A percentile compares a stretch with the other conserved stretches of the same genome.
Conservation (phyloP, 1,139 yeast genomes). For the Geotrichum candidum region DNA sequence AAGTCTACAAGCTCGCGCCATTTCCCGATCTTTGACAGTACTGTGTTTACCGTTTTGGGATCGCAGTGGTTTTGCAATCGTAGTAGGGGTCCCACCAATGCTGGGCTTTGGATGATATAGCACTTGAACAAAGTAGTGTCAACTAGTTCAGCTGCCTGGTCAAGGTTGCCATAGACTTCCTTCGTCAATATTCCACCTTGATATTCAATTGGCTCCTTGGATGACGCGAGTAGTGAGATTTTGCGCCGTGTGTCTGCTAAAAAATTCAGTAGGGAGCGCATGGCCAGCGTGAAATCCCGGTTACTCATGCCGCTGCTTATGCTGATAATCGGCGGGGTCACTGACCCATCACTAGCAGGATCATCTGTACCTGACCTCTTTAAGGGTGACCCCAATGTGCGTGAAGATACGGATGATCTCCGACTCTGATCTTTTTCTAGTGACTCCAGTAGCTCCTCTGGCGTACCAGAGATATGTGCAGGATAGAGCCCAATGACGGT, state of each 20-base stretch:
- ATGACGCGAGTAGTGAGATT: constrained; percentile 21
- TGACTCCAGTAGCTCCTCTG: constrained; percentile 20
- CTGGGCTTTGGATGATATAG: constrained; percentile 60
- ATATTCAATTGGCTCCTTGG: constrained; percentile 1
- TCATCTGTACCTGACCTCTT: not conserved
- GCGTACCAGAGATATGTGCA: constrained; percentile 27
- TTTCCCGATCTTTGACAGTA: constrained; percentile 47
- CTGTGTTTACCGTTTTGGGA: constrained; percentile 52
- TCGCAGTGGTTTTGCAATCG: constrained; percentile 73
- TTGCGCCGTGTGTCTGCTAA: constrained; percentile 48
- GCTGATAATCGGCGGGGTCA: not conserved
- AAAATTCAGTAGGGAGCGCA: constrained; percentile 50
- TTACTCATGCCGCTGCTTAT: not conserved
- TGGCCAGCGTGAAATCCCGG: constrained; percentile 35
- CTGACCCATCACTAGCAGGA: not conserved
- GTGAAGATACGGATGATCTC: not conserved
- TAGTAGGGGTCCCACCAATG: constrained; percentile 75
- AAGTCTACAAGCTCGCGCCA: constrained; percentile 74
- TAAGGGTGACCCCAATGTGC: not conserved
- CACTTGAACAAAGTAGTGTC: constrained; percentile 79
- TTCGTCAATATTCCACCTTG: not conserved
- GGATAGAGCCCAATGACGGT: constrained; percentile 46
- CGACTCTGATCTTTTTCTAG: not conserved
- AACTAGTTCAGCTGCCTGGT: constrained; percentile 42
- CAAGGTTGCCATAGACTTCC: constrained; percentile 8